Evolutionary conservation across 169 alveolate species (phyloP), one percentile per base, ranked within the genome.

Genomic region (Plasmodium vivax): DNA sequence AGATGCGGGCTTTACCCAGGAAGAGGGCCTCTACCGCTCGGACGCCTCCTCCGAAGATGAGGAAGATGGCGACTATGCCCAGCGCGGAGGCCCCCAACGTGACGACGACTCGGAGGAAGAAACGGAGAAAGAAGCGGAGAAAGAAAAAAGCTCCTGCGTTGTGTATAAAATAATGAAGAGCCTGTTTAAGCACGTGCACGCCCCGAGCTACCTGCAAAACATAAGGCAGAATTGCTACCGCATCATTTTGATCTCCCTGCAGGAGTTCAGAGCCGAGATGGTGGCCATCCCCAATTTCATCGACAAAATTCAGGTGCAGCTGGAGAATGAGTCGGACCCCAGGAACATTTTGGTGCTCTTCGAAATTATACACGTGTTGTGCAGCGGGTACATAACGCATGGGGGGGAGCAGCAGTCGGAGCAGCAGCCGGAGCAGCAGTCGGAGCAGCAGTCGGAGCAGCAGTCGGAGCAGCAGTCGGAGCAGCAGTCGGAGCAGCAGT

Each of bases 251-350:
- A 75, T 74, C 16, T 85, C 84, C 2, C 23, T 85, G 71, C 47
- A 71, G 41, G 71, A 85, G 23, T 85, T 85, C 45, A 51, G 45
- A 56, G 68, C 36, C 62, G 93, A 85, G 71, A 77, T 85, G 41
- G 19, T n/a, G 6, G 16, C 58, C 45, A 58, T 85, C 54, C 62
- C 93, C 19, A 85, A 85, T 9, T 85, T 85, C 80, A 85, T 85
- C 7, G 81, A 85, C 34, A 85, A 85, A 30, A 85, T 85, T 3
- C 93, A 85, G 68, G 93, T 85, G 23, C 93, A 85, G 71, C 71
- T 85, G 19, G 93, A 85, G 68, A 79, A 79, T 36, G 93, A 85
- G 80, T 85, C 93, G 5, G 93, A 85, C 71, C 93, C 93, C 3
- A 27, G 93, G 27, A 85, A 85, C 27, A 85, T 85, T 41, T 51